Base-by-base conservation (phyloP, 1,139 yeast species). In the Taphrina betulina region DNA sequence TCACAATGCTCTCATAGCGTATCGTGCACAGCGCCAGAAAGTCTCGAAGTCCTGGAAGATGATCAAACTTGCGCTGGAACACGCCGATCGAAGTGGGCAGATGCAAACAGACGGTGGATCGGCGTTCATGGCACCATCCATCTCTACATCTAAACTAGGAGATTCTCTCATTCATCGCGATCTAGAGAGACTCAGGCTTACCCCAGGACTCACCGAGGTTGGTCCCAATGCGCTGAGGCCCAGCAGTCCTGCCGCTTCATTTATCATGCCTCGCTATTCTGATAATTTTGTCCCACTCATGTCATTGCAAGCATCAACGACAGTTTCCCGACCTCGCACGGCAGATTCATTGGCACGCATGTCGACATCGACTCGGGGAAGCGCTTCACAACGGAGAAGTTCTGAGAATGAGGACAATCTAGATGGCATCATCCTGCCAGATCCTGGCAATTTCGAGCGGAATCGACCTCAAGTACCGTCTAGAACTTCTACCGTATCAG, bases 11-110 rank as follows among this genome's bases (percentile, higher is more conserved):
- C 71, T 73, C 31, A 73, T 79, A 2, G 87, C 90, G 1, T 77
- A 76, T 0, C 71, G 75, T 44, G 83, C 76, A 0, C 75, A 76
- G 12, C 69, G 75, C 56, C 74, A 72, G 58, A 70, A 87, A 57
- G 84, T 83, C 52, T 75, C 84, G 52, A 89, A 83, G 65, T 75
- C 82, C 0, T 85, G 95, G 95, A 71, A 76, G 58, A 75, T 83
- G n/a, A 69, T 85, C 37, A 43, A 43, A 34, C 42, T 40, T 16
- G 44, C 34, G 14, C 41, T 52, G 17, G 46, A 34, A 29, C 50
- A 43, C 20, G 40, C 33, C 16, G 23, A 34, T 16, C 46, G 46
- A 3, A 24, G 53, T 26, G 36, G 35, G 2, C 43, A 33, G 10
- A 12, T 29, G 10, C 38, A 33, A 14, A 26, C 7, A 26, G 10